Base-by-base conservation (phyloP, 1,284 basidiomycete species). In the Peniophora sp. region DNA sequence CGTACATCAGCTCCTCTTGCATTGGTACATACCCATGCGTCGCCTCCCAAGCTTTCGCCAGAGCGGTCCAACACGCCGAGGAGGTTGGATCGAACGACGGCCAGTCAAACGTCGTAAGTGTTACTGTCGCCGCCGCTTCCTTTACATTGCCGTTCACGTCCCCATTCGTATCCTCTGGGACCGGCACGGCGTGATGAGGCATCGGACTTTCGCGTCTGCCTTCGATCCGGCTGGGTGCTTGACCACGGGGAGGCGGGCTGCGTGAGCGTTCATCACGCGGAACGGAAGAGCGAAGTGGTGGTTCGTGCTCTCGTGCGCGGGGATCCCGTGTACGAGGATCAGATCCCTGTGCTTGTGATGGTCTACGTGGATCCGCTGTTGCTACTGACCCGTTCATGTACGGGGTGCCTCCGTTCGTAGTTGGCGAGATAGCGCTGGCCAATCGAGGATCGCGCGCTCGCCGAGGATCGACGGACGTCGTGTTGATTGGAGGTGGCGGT, bases 1-100 rank as follows among this genome's bases (percentile, higher is more conserved):
- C 72, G 62, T 83, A 84, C 80, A 87, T 81, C 56, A 89, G 75
- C 59, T 88, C 75, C 60, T 87, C 82, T 59, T 83, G 79, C 52
- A 83, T 75, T 24, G 87, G 87, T 57, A 71, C 47, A 59, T 75
- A 74, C 36, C 84, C 83, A 64, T 85, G 68, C 52, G 84, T 82
- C 50, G 72, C 70, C 59, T 74, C 67, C 85, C 85, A 90, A 70
- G 85, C 79, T 60, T 79, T 78, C 59, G 83, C 85, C 50, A 90
- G 74, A 52, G 75, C 75, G 69, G 82, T 79, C 88, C 88, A 91
- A 63, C 85, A 81, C 50, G 75, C 64, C 46, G 87, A 74, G 45
- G 75, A 71, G 10, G 82, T 81, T 52, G 79, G 81, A 70, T 89
- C 77, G 75, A 90, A 91, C 38, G 74, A 71, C 53, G 74, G 58